A percentile compares a stretch with the other conserved stretches of the same genome.
phyloP scores from a whole-genome alignment of 306 rosid species.

The Trifolium subterraneum region DNA sequence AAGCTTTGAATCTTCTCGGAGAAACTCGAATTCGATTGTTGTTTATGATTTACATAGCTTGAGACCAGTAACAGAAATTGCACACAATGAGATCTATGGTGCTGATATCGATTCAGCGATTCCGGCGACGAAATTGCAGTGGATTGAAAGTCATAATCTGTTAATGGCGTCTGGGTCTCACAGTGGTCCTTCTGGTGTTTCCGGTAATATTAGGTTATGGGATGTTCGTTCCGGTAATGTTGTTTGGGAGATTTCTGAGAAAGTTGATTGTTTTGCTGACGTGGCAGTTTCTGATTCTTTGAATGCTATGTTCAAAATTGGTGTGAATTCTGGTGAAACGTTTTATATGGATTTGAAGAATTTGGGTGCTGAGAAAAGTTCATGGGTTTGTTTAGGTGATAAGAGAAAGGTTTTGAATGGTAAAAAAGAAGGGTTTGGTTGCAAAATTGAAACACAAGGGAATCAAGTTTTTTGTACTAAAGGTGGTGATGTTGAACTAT shows the following conservation, averaged over 20 bases:
- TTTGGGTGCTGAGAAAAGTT: conserved; percentile 55
- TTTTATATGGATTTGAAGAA: conserved; percentile 70
- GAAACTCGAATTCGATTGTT: conserved; percentile 85
- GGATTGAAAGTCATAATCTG: conserved; percentile 64
- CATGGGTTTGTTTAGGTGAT: conserved; percentile 83
- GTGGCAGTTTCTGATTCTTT: conserved; percentile 68
- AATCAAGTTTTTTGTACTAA: conserved; percentile 80
- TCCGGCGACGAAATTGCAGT: conserved; percentile 81
- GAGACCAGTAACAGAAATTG: conserved; percentile 57
- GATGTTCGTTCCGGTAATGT: conserved; percentile 68
- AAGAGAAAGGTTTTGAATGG: conserved; percentile 57
- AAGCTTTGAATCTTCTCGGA: conserved; percentile 81
- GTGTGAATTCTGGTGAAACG: conserved; percentile 76
- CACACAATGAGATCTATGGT: conserved; percentile 79
- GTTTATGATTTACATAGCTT: conserved; percentile 69
- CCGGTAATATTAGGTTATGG: conserved; percentile 79
- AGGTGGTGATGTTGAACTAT: conserved; percentile 75
- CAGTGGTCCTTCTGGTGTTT: conserved; percentile 91
- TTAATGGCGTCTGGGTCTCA: conserved; percentile 93
- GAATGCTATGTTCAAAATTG: conserved; percentile 76
- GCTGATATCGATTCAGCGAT: conserved; percentile 84
- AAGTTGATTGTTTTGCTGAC: conserved; percentile 82
- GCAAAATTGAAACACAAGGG: conserved; percentile 80
- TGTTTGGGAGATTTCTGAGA: conserved; percentile 78
- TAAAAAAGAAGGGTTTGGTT: conserved; percentile 85